phyloP scores from a whole-genome alignment of 148 eudicot genomes.

The Polygonum maritimum region DNA sequence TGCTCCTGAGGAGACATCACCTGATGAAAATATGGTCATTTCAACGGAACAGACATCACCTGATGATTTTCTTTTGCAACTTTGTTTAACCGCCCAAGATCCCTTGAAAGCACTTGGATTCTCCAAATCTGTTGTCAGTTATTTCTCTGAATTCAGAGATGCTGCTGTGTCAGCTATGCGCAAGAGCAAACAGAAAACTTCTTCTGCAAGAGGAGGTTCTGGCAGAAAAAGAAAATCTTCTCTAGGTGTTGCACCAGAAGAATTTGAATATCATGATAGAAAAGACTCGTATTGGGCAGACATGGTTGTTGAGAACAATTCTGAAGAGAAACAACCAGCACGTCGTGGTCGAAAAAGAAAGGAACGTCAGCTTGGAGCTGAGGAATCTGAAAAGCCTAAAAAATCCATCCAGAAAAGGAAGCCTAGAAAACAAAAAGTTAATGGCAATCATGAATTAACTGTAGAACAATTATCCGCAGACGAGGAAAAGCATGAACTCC shows the following conservation, averaged over 20 bases:
- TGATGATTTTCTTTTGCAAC: constrained; percentile 58
- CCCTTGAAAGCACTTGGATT: constrained; percentile 50
- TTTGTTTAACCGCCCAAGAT: constrained; percentile 53
- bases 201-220: constrained; percentile 23
- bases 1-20: constrained; percentile 23
- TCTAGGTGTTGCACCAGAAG: constrained; percentile 36
- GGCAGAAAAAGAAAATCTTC: constrained; percentile 55
- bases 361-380: constrained; percentile 26
- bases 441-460: constrained; percentile 26
- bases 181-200: constrained; percentile 20
- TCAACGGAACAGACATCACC: constrained; percentile 38
- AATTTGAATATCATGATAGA: constrained; percentile 80
- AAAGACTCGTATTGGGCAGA: constrained; percentile 94
- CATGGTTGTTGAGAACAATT: constrained; percentile 64
- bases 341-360: constrained; percentile 36
- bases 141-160: constrained; percentile 60
- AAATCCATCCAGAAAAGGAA: constrained; percentile 37
- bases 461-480: constrained; percentile 25
- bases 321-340: constrained; percentile 55
- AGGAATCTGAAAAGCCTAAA: constrained; percentile 33
- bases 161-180: constrained; percentile 34
- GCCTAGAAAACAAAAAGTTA: constrained; percentile 47
- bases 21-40: constrained; percentile 14
- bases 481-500: constrained; percentile 34
- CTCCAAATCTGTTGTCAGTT: constrained; percentile 23